These are phyloP conservation scores for Beverwykella pulmonaria DNA, from an alignment of 495 filamentous ascomycete genomes.

Conservation along the genomic window DNA sequence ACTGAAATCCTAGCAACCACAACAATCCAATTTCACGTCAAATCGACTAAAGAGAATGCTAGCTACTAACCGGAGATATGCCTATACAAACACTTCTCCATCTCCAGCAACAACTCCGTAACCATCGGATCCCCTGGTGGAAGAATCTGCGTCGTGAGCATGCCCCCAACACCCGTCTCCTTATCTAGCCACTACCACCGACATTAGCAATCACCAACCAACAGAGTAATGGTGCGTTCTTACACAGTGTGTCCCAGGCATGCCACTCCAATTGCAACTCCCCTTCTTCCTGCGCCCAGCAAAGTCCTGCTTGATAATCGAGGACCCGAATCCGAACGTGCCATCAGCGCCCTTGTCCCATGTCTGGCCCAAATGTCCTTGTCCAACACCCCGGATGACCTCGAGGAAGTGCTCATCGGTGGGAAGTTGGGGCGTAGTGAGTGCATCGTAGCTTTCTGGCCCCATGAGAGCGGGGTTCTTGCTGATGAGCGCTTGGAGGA, in stretches of 20 bases:
- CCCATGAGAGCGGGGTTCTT: slow-evolving; percentile 52
- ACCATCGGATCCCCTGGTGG: slow-evolving; percentile 26
- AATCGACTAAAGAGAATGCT: background rate
- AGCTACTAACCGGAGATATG: slow-evolving; percentile 20
- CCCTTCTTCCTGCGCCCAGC: slow-evolving; percentile 40
- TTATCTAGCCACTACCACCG: slow-evolving; percentile 19
- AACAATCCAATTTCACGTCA: background rate
- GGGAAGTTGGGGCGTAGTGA: slow-evolving; percentile 50
- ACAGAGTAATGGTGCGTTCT: slow-evolving; percentile 13
- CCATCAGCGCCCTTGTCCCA: slow-evolving; percentile 33
- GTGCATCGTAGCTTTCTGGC: slow-evolving; percentile 48
- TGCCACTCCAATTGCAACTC: slow-evolving; percentile 42
- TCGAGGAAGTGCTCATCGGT: slow-evolving; percentile 17
- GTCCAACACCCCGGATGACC: slow-evolving; percentile 19
- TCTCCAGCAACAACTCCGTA: slow-evolving; percentile 22
- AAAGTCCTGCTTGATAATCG: slow-evolving; percentile 42
- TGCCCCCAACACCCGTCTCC: slow-evolving; percentile 19
- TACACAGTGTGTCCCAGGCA: slow-evolving; percentile 44
- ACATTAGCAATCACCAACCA: background rate
- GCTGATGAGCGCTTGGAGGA: slow-evolving; percentile 53
- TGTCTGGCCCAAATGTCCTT: slow-evolving; percentile 27
- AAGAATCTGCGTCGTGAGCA: slow-evolving; percentile 25
- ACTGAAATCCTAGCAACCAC: background rate
- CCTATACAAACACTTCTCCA: slow-evolving; percentile 29
- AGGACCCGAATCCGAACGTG: slow-evolving; percentile 44